Evolutionary conservation across 371 early-diverging fungal genomes (phyloP), one percentile per base, ranked within the genome.

Genomic region (Apophysomyces trapeziformis): DNA sequence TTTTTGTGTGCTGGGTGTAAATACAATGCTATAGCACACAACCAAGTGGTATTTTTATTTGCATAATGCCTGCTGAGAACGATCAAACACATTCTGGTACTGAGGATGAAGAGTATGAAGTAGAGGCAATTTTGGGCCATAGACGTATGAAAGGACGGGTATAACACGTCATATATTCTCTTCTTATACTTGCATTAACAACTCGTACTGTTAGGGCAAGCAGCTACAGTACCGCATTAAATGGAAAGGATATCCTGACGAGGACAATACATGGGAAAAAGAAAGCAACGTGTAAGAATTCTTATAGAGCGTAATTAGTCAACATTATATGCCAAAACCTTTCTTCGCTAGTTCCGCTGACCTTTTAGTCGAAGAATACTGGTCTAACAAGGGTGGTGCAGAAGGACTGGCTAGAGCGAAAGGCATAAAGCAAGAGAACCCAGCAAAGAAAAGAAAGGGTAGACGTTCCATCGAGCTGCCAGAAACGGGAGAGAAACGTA

Each of bases 201-300:
- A 39, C 12, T 63, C 11, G 7, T n/a, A 9, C 32, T 26, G 32
- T 50, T 21, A 50, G 54, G 54, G 54, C 11, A 50, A 21, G 21
- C n/a, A 50, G 18, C 16, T 57, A 0, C 67, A 68, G 36, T 68
- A 68, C 54, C 26, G 18, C 5, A 63, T 68, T 54, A 68, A 68
- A 13, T 68, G 68, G 68, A 68, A 68, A 39, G 63, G 63, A 9
- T 68, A 68, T 16, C 37, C 18, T n/a, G 50, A 47, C n/a, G 62
- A 58, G 9, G 68, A 68, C 4, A 68, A 68, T 60, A 68, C 68
- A 5, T 68, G 68, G 68, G 63, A 68, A 63, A 41, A 13, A 1
- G 68, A 68, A 54, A 5, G 16, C 7, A 58, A 57, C 18, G 44
- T 68, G 68, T 68, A 63, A 35, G 57, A 21, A 9, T 50, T 7